Conservation (phyloP, 768 basidiomycete genomes). For the Russula lepida region DNA sequence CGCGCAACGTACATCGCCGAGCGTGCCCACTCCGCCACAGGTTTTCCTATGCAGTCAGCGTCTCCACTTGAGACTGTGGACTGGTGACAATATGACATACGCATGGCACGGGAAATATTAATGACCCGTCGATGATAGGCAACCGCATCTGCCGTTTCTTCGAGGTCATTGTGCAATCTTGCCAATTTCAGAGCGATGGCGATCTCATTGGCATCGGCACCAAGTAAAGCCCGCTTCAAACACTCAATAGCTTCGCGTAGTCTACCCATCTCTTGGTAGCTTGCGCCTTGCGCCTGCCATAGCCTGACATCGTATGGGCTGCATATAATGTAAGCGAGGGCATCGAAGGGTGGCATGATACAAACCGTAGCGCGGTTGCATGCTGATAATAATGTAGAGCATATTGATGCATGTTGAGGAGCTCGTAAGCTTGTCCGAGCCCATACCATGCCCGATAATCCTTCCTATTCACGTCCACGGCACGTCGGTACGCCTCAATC, state of each 20-base stretch:
- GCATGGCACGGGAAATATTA: constrained; percentile 56
- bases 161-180: constrained; percentile 55
- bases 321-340: neutral
- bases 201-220: constrained; percentile 70
- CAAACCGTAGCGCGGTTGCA: constrained; percentile 83
- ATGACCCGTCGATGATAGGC: constrained; percentile 77
- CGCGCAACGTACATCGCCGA: constrained; percentile 82
- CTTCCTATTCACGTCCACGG: constrained; percentile 92
- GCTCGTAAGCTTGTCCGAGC: constrained; percentile 94
- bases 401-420: constrained; percentile 95
- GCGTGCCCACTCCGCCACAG: constrained; percentile 70
- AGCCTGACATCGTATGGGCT: constrained; percentile 94
- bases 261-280: constrained; percentile 90
- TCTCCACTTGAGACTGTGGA: neutral
- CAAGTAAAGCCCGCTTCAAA: constrained; percentile 79
- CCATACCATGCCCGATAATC: constrained; percentile 99
- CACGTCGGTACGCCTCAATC: constrained; percentile 93
- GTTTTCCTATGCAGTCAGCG: constrained; percentile 41
- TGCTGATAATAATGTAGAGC: constrained; percentile 94
- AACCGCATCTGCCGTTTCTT: constrained; percentile 59
- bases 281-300: constrained; percentile 92
- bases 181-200: constrained; percentile 68
- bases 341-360: neutral
- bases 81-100: constrained; percentile 32
- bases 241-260: constrained; percentile 85